Percentiles rank a stretch among this genome's conserved stretches.
Evolutionary conservation across 2,329 filamentous ascomycete genomes (phyloP).

Genomic region (Stylonectria norvegica): DNA sequence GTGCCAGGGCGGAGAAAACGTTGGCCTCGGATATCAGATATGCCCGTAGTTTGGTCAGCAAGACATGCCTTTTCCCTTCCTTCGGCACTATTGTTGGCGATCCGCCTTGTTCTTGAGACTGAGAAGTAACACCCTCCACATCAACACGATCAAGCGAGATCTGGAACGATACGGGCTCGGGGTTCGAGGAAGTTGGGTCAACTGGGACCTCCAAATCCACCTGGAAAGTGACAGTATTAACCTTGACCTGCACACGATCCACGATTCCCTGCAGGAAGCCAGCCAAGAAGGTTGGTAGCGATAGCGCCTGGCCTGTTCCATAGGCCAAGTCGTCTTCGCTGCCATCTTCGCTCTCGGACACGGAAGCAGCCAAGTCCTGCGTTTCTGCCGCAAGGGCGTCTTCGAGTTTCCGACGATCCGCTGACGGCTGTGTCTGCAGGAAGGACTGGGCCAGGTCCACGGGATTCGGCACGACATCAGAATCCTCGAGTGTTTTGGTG

Average conservation of each 20-base stretch:
- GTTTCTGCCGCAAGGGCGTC: constrained; percentile 63
- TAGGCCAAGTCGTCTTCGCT: constrained; percentile 58
- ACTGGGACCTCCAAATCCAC: constrained; percentile 58
- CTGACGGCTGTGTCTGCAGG: constrained; percentile 64
- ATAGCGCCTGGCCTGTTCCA: constrained; percentile 69
- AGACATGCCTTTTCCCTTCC: constrained; percentile 63
- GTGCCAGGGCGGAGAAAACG: constrained; percentile 58
- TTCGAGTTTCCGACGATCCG: constrained; percentile 66
- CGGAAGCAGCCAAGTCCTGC: constrained; percentile 59
- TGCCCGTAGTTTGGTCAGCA: constrained; percentile 60
- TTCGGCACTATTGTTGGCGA: constrained; percentile 44
- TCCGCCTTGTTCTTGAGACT: constrained; percentile 28
- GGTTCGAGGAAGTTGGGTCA: constrained; percentile 43
- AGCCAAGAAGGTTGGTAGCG: constrained; percentile 66
- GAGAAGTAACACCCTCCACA: constrained; percentile 62
- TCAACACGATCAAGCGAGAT: constrained; percentile 62
- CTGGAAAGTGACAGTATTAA: constrained; percentile 63
- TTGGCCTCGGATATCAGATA: constrained; percentile 65
- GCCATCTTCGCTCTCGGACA: constrained; percentile 57
- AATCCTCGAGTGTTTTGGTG: constrained; percentile 31
- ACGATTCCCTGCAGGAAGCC: constrained; percentile 71
- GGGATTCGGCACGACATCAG: constrained; percentile 58
- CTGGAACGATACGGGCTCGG: constrained; percentile 60
- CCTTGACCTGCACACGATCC: constrained; percentile 65
- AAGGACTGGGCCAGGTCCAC: constrained; percentile 76